Percentiles rank a stretch among this genome's conserved stretches.
These are phyloP conservation scores for Aspergillus sergii DNA, from an alignment of 2,329 filamentous ascomycete genomes.

Conservation along the genomic window DNA sequence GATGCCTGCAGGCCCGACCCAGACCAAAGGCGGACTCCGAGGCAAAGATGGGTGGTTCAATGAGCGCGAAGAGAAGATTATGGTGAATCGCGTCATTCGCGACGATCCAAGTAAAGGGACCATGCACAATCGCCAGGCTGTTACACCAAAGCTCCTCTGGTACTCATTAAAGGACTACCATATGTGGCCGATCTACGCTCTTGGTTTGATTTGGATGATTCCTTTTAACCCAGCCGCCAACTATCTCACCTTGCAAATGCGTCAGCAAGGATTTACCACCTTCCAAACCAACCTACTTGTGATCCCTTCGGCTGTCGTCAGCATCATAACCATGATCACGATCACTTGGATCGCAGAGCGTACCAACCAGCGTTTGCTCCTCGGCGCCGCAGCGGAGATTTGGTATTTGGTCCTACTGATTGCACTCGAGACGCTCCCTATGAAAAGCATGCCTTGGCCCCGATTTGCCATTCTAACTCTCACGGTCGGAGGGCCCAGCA, in stretches of 20 bases:
- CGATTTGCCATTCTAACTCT: conserved; percentile 54
- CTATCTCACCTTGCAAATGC: conserved; percentile 36
- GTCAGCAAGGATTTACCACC: conserved; percentile 53
- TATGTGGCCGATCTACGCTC: conserved; percentile 56
- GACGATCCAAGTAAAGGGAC: conserved; percentile 47
- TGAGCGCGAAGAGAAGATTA: conserved; percentile 61
- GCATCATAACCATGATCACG: conserved; percentile 56
- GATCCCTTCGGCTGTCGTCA: conserved; percentile 56
- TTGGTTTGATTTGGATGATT: conserved; percentile 56
- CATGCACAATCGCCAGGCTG: conserved; percentile 37
- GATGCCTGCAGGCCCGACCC: conserved; percentile 51
- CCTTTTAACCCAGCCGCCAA: conserved; percentile 45
- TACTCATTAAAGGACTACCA: conserved; percentile 50
- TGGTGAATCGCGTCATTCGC: conserved; percentile 45
- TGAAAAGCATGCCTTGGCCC: conserved; percentile 51
- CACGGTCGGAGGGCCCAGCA: conserved; percentile 54
- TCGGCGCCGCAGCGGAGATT: conserved; percentile 53
- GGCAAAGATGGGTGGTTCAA: conserved; percentile 64
- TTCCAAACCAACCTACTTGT: conserved; percentile 60
- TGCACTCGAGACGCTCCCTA: conserved; percentile 50
- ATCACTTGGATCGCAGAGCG: conserved; percentile 55
- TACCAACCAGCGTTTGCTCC: conserved; percentile 55
- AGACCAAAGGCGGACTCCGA: conserved; percentile 62
- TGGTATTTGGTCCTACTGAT: conserved; percentile 56
- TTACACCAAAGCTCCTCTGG: conserved; percentile 36